Conservation (phyloP, 495 filamentous ascomycete species). For the Podospora pseudoanserina region DNA sequence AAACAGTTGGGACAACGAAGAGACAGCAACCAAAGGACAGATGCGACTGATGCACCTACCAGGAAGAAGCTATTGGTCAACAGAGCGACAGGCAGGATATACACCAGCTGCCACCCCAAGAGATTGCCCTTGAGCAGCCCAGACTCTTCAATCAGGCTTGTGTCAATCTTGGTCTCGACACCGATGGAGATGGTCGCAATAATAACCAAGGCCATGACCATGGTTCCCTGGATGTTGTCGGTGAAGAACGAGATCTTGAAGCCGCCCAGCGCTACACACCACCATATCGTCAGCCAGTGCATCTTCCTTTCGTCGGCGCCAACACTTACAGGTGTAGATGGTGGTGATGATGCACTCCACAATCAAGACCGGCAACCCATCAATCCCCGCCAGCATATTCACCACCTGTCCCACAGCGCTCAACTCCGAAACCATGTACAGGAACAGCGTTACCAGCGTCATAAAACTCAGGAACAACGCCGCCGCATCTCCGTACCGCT, state of each 20-base stretch:
- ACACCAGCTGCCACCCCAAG: constrained; percentile 73
- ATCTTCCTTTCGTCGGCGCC: background rate
- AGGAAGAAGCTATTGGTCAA: constrained; percentile 77
- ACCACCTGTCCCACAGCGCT: constrained; percentile 72
- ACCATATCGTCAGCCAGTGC: constrained; percentile 15
- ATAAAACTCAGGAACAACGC: constrained; percentile 66
- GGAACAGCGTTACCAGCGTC: constrained; percentile 70
- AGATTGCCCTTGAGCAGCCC: constrained; percentile 57
- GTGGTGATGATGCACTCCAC: constrained; percentile 69
- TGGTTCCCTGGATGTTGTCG: constrained; percentile 70
- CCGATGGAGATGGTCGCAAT: constrained; percentile 70
- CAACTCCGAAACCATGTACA: constrained; percentile 79
- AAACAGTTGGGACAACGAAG: constrained; percentile 59
- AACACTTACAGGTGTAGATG: constrained; percentile 66
- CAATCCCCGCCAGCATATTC: constrained; percentile 63
- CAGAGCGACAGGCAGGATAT: constrained; percentile 71
- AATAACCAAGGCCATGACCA: constrained; percentile 66
- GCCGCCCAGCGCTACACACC: constrained; percentile 59
- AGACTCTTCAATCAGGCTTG: constrained; percentile 57
- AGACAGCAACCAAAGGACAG: background rate
- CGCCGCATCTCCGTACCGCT: constrained; percentile 62
- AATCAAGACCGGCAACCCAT: constrained; percentile 69
- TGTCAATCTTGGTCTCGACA: constrained; percentile 64
- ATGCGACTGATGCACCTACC: constrained; percentile 9
- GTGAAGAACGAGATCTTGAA: constrained; percentile 76